A percentile compares a stretch with the other conserved stretches of the same genome.
phyloP scores from a whole-genome alignment of 148 eudicot genomes.

The Fagopyrum tataricum region DNA sequence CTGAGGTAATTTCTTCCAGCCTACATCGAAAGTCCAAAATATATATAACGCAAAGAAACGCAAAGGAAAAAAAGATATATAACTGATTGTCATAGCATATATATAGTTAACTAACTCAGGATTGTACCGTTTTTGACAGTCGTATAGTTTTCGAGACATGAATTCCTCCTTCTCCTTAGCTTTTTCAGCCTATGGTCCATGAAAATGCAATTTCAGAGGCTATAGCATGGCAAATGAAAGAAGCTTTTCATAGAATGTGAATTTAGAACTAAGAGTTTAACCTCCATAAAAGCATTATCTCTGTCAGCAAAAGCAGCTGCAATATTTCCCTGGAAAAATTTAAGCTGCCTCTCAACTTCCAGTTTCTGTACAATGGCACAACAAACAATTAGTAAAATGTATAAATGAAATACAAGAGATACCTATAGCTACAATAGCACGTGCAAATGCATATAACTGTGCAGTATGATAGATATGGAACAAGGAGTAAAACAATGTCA shows the following conservation, averaged over 20 bases:
- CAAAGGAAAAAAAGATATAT: background rate
- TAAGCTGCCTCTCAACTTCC: slow-evolving; percentile 76
- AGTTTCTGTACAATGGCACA: slow-evolving; percentile 38
- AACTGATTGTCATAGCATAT: background rate
- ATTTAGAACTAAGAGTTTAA: slow-evolving; percentile 11
- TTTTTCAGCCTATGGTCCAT: slow-evolving; percentile 67
- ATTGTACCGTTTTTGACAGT: slow-evolving; percentile 49
- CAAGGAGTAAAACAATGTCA: too few relatives aligned
- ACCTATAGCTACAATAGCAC: background rate
- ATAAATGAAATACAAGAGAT: background rate
- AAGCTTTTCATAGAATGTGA: background rate
- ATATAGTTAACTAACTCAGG: background rate
- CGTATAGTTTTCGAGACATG: slow-evolving; percentile 47
- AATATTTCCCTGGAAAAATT: slow-evolving; percentile 71
- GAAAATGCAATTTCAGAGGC: slow-evolving; percentile 18
- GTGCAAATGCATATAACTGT: background rate
- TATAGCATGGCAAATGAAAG: slow-evolving; percentile 10
- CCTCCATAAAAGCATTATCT: slow-evolving; percentile 92
- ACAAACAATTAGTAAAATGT: background rate
- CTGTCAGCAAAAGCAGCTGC: slow-evolving; percentile 91
- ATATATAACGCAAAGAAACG: background rate
- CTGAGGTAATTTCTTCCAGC: slow-evolving; percentile 58
- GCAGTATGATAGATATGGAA: background rate
- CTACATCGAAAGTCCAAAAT: slow-evolving; percentile 32
- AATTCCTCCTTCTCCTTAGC: slow-evolving; percentile 78